Conservation (phyloP, 2,329 filamentous ascomycete species). For the Clonostachys byssicola region DNA sequence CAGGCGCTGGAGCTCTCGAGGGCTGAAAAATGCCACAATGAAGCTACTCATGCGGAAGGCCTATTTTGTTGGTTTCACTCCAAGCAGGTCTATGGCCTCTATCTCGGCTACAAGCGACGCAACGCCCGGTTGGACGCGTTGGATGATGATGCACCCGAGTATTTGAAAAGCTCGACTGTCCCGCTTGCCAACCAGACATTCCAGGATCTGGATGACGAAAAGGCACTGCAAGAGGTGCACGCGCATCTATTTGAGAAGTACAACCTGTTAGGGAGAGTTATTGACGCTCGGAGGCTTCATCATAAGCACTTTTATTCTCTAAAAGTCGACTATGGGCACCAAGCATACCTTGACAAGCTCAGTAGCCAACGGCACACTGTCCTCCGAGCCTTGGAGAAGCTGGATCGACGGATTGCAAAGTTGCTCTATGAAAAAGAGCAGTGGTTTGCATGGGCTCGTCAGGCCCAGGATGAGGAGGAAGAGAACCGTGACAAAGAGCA, state of each 20-base stretch:
- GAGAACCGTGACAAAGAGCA: conserved; percentile 15
- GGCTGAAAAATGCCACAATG: conserved; percentile 60
- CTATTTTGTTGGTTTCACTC: conserved; percentile 17
- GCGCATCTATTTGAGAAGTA: conserved; percentile 13
- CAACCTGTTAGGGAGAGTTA: conserved; percentile 11
- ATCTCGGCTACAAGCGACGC: conserved; percentile 16
- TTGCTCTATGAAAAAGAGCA: conserved; percentile 13
- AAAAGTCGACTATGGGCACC: conserved; percentile 14
- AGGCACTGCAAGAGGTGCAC: conserved; percentile 7
- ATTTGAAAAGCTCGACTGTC: conserved; percentile 4
- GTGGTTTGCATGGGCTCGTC: conserved; percentile 15
- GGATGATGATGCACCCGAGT: conserved; percentile 7
- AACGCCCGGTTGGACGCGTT: conserved; percentile 13
- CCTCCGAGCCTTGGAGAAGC: conserved; percentile 7
- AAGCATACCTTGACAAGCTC: conserved; percentile 16
- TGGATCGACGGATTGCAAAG: conserved; percentile 9
- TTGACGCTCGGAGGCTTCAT: conserved; percentile 15
- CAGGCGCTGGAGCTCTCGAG: conserved; percentile 11
- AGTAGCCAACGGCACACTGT: conserved; percentile 11
- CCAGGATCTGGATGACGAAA: conserved; percentile 4
- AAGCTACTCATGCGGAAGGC: conserved; percentile 12
- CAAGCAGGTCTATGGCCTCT: conserved; percentile 12
- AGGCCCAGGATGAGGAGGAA: conserved; percentile 14
- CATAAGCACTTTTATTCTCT: conserved; percentile 16
- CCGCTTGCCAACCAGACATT: conserved; percentile 15